Evolutionary conservation across 2,329 filamentous ascomycete genomes (phyloP).

Genomic region (Talaromyces verruculosus): DNA sequence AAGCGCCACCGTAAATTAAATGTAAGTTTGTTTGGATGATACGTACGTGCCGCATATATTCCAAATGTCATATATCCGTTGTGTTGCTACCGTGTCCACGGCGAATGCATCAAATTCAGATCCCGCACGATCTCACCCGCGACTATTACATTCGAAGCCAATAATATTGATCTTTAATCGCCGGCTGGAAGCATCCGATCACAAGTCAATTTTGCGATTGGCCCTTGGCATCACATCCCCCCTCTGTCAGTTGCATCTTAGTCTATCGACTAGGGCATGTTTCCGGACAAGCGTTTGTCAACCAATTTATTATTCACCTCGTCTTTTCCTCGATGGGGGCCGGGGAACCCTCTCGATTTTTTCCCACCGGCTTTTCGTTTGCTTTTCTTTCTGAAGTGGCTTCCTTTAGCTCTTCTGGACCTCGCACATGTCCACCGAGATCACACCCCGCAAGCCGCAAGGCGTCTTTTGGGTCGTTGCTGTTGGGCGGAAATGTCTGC

Average conservation of each 20-base stretch:
- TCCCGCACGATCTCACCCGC: slow-evolving; percentile 21
- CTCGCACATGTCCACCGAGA: background rate
- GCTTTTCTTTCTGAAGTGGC: background rate
- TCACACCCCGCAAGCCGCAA: slow-evolving; percentile 14
- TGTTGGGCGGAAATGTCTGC: slow-evolving; percentile 17
- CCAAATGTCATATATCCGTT: background rate
- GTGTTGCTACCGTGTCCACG: background rate
- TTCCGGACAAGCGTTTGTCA: background rate
- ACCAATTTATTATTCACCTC: background rate
- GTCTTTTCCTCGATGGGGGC: background rate
- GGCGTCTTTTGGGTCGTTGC: slow-evolving; percentile 11
- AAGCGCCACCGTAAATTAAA: slow-evolving; percentile 7
- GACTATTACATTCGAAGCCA: slow-evolving; percentile 15
- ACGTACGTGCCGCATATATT: background rate
- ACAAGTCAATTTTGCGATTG: slow-evolving; percentile 1
- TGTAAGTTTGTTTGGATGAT: background rate
- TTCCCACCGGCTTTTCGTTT: background rate
- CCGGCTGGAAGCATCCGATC: slow-evolving; percentile 13
- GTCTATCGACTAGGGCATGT: background rate
- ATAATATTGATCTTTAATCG: slow-evolving; percentile 19
- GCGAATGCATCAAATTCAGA: slow-evolving; percentile 2
- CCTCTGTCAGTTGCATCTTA: background rate
- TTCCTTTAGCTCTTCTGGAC: background rate
- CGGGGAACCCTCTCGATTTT: background rate
- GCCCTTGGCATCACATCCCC: background rate